phyloP scores from a whole-genome alignment of 1,284 basidiomycete genomes.

The Cystobasidium sp. region DNA sequence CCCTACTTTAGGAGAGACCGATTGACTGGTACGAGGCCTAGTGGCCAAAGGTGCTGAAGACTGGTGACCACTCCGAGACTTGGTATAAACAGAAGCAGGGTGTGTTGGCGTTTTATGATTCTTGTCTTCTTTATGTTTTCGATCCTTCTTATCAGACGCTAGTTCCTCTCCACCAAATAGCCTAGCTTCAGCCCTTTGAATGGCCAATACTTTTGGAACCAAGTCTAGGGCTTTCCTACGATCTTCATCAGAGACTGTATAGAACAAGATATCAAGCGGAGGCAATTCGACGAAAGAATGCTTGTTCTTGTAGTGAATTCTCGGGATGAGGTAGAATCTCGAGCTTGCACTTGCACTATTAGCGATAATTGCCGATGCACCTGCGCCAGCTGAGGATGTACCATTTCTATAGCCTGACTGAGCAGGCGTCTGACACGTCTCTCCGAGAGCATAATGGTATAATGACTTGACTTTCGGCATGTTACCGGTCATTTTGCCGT shows the following conservation, averaged over 20 bases:
- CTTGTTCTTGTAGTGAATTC: constrained; percentile 26
- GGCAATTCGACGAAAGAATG: constrained; percentile 40
- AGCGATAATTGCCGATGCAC: too few relatives aligned
- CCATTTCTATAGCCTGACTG: too few relatives aligned
- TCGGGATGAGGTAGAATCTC: constrained; percentile 7
- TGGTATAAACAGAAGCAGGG: background rate
- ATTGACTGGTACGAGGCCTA: constrained; percentile 3
- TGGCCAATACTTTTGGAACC: constrained; percentile 20
- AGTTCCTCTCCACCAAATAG: constrained; percentile 16
- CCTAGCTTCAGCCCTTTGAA: constrained; percentile 40
- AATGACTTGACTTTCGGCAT: constrained; percentile 44
- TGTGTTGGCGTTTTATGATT: background rate
- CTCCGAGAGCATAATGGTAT: constrained; percentile 48
- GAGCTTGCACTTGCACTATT: background rate
- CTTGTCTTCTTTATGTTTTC: background rate
- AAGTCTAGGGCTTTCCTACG: constrained; percentile 31
- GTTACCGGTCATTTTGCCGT: constrained; percentile 1
- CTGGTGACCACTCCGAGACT: background rate
- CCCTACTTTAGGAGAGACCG: constrained; percentile 8
- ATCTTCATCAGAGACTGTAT: constrained; percentile 35
- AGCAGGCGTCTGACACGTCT: constrained; percentile 37
- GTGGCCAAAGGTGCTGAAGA: background rate
- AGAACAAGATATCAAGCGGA: constrained; percentile 15
- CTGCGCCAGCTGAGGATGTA: background rate
- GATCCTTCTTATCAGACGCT: background rate